Evolutionary conservation across 2,329 filamentous ascomycete species (phyloP).

Genomic region (Colletotrichum sublineola): DNA sequence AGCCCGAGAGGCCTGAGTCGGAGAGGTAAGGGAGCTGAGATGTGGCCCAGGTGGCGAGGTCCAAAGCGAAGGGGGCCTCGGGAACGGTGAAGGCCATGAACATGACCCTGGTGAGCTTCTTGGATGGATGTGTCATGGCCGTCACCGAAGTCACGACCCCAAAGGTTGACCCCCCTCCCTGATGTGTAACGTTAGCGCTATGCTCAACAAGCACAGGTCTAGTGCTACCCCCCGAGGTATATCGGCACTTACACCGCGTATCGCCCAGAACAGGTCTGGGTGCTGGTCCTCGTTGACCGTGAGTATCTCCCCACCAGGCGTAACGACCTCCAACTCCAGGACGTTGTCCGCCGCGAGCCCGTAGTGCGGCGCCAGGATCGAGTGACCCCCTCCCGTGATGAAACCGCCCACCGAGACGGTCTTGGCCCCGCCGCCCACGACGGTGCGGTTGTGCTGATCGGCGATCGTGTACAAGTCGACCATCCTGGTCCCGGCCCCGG

Average conservation of each 20-base stretch:
- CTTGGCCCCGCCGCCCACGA: conserved; percentile 68
- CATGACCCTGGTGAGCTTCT: conserved; percentile 44
- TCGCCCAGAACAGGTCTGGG: conserved; percentile 73
- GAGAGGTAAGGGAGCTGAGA: conserved; percentile 61
- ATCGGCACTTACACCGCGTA: conserved; percentile 62
- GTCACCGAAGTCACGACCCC: conserved; percentile 71
- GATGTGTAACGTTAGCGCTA: not conserved
- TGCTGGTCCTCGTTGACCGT: conserved; percentile 66
- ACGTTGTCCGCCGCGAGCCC: conserved; percentile 74
- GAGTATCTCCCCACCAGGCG: conserved; percentile 63
- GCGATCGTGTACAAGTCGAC: conserved; percentile 62
- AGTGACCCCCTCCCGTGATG: conserved; percentile 72
- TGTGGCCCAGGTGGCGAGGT: conserved; percentile 62
- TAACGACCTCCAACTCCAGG: conserved; percentile 69
- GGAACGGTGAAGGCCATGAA: conserved; percentile 44
- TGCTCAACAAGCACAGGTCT: too few species aligned
- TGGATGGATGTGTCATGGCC: conserved; percentile 62
- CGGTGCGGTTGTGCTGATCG: conserved; percentile 57
- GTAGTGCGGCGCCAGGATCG: conserved; percentile 63
- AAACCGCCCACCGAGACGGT: conserved; percentile 73
- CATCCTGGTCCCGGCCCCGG: conserved; percentile 67
- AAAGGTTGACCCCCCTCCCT: conserved; percentile 73
- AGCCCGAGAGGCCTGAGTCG: conserved; percentile 65
- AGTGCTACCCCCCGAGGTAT: not conserved
- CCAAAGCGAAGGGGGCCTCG: conserved; percentile 56